Evolutionary conservation across 768 basidiomycete genomes (phyloP).

Genomic region (Mycena galericulata): DNA sequence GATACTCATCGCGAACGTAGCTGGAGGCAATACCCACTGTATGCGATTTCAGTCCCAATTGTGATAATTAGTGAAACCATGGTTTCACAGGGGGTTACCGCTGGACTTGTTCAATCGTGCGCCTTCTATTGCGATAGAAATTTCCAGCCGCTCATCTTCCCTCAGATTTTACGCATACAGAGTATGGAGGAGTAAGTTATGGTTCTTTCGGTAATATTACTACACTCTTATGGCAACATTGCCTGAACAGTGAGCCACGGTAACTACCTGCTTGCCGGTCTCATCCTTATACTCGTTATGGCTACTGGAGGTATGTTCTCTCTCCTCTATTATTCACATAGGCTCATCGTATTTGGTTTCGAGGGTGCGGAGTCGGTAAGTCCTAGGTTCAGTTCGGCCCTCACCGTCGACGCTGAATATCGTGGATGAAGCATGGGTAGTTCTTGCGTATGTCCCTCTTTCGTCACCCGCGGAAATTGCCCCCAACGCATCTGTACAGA

Average conservation of each 20-base stretch:
- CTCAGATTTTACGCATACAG: constrained; percentile 62
- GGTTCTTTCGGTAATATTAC: no score
- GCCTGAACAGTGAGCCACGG: constrained; percentile 53
- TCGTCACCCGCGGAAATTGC: neutral
- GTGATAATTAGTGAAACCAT: constrained; percentile 22
- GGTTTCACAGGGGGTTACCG: constrained; percentile 58
- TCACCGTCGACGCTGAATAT: no score
- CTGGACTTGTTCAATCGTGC: constrained; percentile 64
- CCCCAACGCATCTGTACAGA: constrained; percentile 34
- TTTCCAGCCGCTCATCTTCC: neutral
- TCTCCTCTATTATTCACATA: neutral
- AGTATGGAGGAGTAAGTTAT: constrained; percentile 58
- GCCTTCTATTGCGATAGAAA: constrained; percentile 15
- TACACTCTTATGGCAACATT: neutral
- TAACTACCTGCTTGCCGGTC: constrained; percentile 47
- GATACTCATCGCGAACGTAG: constrained; percentile 37
- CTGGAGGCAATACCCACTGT: constrained; percentile 62
- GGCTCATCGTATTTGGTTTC: neutral
- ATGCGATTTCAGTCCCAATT: constrained; percentile 19
- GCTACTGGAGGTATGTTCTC: constrained; percentile 45
- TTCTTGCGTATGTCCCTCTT: constrained; percentile 49
- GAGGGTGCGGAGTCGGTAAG: constrained; percentile 51
- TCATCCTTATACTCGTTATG: constrained; percentile 48
- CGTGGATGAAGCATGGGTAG: constrained; percentile 60
- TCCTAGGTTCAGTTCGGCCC: no score